Percentiles rank a stretch among this genome's conserved stretches.
Evolutionary conservation across 2,329 filamentous ascomycete species (phyloP).

Genomic region (Apiospora malaysiana): DNA sequence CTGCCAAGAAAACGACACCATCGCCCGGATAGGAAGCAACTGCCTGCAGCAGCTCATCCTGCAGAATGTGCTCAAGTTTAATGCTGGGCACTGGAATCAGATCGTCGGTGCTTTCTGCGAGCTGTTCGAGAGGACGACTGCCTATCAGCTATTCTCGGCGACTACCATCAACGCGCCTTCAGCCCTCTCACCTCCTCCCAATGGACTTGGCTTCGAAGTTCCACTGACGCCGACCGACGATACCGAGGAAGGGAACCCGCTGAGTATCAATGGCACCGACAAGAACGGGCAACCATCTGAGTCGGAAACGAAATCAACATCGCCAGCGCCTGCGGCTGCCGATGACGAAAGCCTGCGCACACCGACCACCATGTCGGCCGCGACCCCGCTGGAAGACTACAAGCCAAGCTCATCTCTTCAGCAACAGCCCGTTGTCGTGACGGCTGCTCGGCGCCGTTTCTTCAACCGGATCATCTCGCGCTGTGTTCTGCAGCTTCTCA

Average conservation of each 20-base stretch:
- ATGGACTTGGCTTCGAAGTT: slow-evolving; percentile 58
- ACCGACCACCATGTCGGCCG: slow-evolving; percentile 38
- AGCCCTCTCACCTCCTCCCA: slow-evolving; percentile 56
- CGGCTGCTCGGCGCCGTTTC: slow-evolving; percentile 88
- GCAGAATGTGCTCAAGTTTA: slow-evolving; percentile 95
- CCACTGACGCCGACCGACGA: slow-evolving; percentile 49
- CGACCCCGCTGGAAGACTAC: slow-evolving; percentile 80
- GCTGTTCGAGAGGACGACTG: slow-evolving; percentile 92
- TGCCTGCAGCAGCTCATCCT: slow-evolving; percentile 95
- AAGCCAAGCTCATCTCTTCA: slow-evolving; percentile 77
- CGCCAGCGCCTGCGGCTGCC: slow-evolving; percentile 30
- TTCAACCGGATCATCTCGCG: slow-evolving; percentile 99
- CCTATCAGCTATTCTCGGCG: slow-evolving; percentile 94
- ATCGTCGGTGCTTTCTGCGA: slow-evolving; percentile 96
- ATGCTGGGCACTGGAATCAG: slow-evolving; percentile 85
- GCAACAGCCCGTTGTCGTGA: slow-evolving; percentile 90
- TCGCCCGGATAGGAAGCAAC: slow-evolving; percentile 96
- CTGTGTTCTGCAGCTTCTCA: slow-evolving; percentile 94
- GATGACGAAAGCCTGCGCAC: slow-evolving; percentile 30
- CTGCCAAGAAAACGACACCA: slow-evolving; percentile 98
- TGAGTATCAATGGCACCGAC: slow-evolving; percentile 65
- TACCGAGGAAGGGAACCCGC: slow-evolving; percentile 60
- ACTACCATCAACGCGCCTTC: slow-evolving; percentile 61
- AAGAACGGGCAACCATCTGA: slow-evolving; percentile 46
- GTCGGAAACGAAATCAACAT: slow-evolving; percentile 38